Percentiles rank a stretch among this genome's conserved stretches.
Evolutionary conservation across 1,284 basidiomycete species (phyloP).

Genomic region (Mrakiaceae sp.): DNA sequence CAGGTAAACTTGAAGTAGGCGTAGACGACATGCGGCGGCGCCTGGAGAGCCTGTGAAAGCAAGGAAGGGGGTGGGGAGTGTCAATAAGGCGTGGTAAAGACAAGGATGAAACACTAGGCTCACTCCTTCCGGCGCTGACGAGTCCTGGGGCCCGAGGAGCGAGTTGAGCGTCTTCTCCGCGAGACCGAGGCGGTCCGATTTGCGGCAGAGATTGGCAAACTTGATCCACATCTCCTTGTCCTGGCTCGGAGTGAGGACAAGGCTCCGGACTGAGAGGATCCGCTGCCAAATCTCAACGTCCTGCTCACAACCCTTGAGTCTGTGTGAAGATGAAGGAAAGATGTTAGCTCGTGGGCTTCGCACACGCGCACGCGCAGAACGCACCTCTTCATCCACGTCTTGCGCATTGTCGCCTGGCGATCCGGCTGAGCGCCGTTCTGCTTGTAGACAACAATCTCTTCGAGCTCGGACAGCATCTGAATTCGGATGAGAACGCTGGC

Average conservation of each 20-base stretch:
- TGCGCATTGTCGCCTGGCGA: slow-evolving; percentile 70
- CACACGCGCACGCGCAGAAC: slow-evolving; percentile 15
- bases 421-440: slow-evolving; percentile 88
- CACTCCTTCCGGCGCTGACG: slow-evolving; percentile 28
- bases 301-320: slow-evolving; percentile 89
- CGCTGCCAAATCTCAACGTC: slow-evolving; percentile 99
- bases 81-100: not conserved
- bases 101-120: slow-evolving; percentile 2
- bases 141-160: slow-evolving; percentile 51
- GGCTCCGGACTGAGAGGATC: slow-evolving; percentile 86
- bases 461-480: slow-evolving; percentile 96
- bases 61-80: not conserved
- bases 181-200: slow-evolving; percentile 71
- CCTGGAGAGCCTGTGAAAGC: slow-evolving; percentile 48
- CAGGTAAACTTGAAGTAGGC: slow-evolving; percentile 96
- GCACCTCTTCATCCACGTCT: slow-evolving; percentile 90
- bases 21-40: slow-evolving; percentile 92
- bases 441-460: slow-evolving; percentile 96
- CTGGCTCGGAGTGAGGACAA: slow-evolving; percentile 86
- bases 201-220: slow-evolving; percentile 77
- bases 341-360: slow-evolving; percentile 1
- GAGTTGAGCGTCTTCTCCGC: slow-evolving; percentile 98
- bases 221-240: slow-evolving; percentile 97
- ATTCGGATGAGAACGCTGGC: slow-evolving; percentile 85
- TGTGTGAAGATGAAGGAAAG: slow-evolving; percentile 30